A percentile compares a stretch with the other conserved stretches of the same genome.
These are phyloP conservation scores for Metschnikowia amazonensis DNA, from an alignment of 805 yeast genomes.

Conservation along the genomic window DNA sequence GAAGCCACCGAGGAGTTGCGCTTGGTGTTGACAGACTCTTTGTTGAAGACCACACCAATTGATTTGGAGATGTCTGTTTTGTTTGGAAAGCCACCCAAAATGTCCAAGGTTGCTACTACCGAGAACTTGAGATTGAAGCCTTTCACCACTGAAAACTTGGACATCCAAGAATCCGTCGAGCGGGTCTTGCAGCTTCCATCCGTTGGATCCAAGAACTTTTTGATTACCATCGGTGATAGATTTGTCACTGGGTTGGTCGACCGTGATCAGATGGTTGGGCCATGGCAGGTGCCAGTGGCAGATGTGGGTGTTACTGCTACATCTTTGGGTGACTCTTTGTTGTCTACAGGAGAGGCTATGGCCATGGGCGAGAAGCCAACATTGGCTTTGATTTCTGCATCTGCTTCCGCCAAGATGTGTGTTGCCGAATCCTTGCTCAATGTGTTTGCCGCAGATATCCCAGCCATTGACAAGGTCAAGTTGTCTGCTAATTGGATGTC, in stretches of 20 bases:
- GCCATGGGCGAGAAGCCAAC: slow-evolving; percentile 97
- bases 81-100: slow-evolving; percentile 96
- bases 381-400: slow-evolving; percentile 79
- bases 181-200: slow-evolving; percentile 88
- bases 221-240: slow-evolving; percentile 98
- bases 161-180: slow-evolving; percentile 60
- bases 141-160: slow-evolving; percentile 31
- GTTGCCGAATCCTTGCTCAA: slow-evolving; percentile 93
- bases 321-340: slow-evolving; percentile 69
- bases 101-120: slow-evolving; percentile 73
- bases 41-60: slow-evolving; percentile 80
- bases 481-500: slow-evolving; percentile 99
- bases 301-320: slow-evolving; percentile 96
- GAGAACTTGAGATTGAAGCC: slow-evolving; percentile 51
- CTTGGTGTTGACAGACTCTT: slow-evolving; percentile 72
- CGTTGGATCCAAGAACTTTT: slow-evolving; percentile 91
- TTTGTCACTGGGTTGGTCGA: slow-evolving; percentile 96
- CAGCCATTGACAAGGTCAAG: slow-evolving; percentile 68
- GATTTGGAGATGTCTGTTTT: slow-evolving; percentile 92
- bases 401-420: slow-evolving; percentile 90
- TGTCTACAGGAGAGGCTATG: slow-evolving; percentile 90
- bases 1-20: slow-evolving; percentile 84
- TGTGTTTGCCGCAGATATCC: slow-evolving; percentile 83
- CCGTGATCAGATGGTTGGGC: slow-evolving; percentile 98
- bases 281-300: slow-evolving; percentile 99